Evolutionary conservation across 192 early-diverging fungal genomes (phyloP), one percentile per base, ranked within the genome.

Genomic region (Backusella tuberculispora): DNA sequence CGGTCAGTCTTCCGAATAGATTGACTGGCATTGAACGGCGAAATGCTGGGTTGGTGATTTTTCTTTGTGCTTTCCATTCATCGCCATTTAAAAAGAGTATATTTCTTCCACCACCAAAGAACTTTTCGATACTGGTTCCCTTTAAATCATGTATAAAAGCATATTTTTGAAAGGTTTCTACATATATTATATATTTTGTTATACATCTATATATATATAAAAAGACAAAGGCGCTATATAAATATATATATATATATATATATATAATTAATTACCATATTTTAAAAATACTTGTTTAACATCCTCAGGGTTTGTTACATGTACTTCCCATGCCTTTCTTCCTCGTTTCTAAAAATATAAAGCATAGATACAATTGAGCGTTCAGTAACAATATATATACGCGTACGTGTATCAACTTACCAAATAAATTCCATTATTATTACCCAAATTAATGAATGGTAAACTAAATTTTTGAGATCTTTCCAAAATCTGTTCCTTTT

Each of bases 21-120:
- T 78, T 74, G 19, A 76, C 76, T 15, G 76, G 72, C 80, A 76
- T 73, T 24, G 71, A 70, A 7, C 76, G 66, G 42, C 74, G 71
- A 47, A 81, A 81, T 12, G 76, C 80, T 26, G 80, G 80, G 15
- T 81, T 81, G 38, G 73, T 43, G 15, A 81, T 46, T 48, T 73
- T 50, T 50, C 48, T 14, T 50, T 50, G 48, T 1, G 17, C 19
- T 50, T 50, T 50, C 48, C 48, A 50, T n/a, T n/a, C n/a, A n/a
- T n/a, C n/a, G n/a, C n/a, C n/a, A n/a, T n/a, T n/a, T n/a, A n/a
- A n/a, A n/a, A n/a, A n/a, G n/a, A n/a, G n/a, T n/a, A n/a, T n/a
- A n/a, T n/a, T 13, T 47, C 8, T 13, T 46, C 48, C 48, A 50
- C 9, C 19, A 50, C n/a, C 48, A 13, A 14, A 47, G 17, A 47